phyloP scores from a whole-genome alignment of 805 yeast genomes.

The Ogataea wickerhamii region DNA sequence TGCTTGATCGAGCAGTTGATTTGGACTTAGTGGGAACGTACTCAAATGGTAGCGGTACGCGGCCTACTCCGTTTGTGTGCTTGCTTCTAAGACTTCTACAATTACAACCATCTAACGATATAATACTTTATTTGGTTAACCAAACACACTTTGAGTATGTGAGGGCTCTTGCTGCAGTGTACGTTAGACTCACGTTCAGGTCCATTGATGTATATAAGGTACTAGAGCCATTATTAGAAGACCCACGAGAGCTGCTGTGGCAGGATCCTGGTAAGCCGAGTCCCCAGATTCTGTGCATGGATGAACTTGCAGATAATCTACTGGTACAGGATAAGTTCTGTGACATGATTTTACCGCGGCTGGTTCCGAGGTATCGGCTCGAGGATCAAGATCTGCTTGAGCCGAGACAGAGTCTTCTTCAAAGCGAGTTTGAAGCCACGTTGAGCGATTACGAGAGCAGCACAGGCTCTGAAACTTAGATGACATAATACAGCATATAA shows the following conservation, averaged over 20 bases:
- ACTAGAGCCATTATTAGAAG: slow-evolving; percentile 56
- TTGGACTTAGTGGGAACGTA: slow-evolving; percentile 49
- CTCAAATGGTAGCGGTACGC: slow-evolving; percentile 36
- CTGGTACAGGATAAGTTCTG: slow-evolving; percentile 56
- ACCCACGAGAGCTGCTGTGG: slow-evolving; percentile 66
- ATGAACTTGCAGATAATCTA: slow-evolving; percentile 68
- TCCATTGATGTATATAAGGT: slow-evolving; percentile 44
- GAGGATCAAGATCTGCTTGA: slow-evolving; percentile 41
- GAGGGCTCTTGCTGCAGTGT: slow-evolving; percentile 65
- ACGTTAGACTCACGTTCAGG: slow-evolving; percentile 46
- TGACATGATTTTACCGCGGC: slow-evolving; percentile 70
- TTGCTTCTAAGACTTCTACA: slow-evolving; percentile 74
- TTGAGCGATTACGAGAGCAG: slow-evolving; percentile 19
- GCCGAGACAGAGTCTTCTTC: slow-evolving; percentile 37
- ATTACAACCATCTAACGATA: slow-evolving; percentile 60
- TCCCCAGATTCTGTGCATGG: slow-evolving; percentile 53
- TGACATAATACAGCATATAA: neutral
- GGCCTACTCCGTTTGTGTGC: slow-evolving; percentile 74
- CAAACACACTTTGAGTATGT: slow-evolving; percentile 78
- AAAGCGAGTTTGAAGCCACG: slow-evolving; percentile 31
- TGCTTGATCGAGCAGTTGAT: slow-evolving; percentile 43
- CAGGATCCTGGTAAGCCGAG: slow-evolving; percentile 34
- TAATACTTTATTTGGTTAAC: slow-evolving; percentile 48
- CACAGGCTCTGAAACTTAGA: neutral
- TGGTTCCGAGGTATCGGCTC: slow-evolving; percentile 40